Conservation (phyloP, 257 asterid genomes). For the Solanum bukasovii region DNA sequence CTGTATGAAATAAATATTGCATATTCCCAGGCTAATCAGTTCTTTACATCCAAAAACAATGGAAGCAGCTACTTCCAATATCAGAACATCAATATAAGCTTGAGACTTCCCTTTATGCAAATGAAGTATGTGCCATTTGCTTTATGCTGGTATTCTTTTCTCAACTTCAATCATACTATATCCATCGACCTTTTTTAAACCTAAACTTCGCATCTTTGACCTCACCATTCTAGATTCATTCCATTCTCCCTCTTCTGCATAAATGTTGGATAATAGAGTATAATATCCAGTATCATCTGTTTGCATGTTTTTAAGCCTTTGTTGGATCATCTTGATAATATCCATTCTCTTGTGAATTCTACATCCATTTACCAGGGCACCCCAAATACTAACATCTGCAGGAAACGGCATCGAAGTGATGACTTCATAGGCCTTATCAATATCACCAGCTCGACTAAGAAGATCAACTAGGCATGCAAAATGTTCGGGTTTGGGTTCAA, state of each 20-base stretch:
- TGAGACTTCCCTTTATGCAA: neutral
- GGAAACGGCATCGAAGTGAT: conserved; percentile 50
- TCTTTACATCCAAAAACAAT: neutral
- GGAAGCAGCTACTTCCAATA: neutral
- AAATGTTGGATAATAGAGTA: conserved; percentile 53
- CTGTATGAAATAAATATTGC: neutral
- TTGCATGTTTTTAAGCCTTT: conserved; percentile 27
- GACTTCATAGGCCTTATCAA: conserved; percentile 52
- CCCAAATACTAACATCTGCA: conserved; percentile 64
- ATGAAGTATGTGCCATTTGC: neutral
- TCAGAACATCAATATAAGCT: neutral
- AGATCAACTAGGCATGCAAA: conserved; percentile 82
- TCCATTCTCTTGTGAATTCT: conserved; percentile 75
- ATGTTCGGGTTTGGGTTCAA: conserved; percentile 58
- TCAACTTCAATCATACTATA: conserved; percentile 55
- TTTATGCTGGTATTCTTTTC: neutral
- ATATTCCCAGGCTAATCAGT: neutral
- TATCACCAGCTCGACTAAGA: conserved; percentile 77
- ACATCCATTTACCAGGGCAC: conserved; percentile 76
- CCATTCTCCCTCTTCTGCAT: conserved; percentile 81
- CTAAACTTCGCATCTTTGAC: conserved; percentile 41
- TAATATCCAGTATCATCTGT: conserved; percentile 72
- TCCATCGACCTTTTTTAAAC: conserved; percentile 59
- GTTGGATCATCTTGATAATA: conserved; percentile 35
- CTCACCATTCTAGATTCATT: conserved; percentile 34